Evolutionary conservation across 441 rosid genomes (phyloP), one percentile per base, ranked within the genome.

Genomic region (Populus hybrid): DNA sequence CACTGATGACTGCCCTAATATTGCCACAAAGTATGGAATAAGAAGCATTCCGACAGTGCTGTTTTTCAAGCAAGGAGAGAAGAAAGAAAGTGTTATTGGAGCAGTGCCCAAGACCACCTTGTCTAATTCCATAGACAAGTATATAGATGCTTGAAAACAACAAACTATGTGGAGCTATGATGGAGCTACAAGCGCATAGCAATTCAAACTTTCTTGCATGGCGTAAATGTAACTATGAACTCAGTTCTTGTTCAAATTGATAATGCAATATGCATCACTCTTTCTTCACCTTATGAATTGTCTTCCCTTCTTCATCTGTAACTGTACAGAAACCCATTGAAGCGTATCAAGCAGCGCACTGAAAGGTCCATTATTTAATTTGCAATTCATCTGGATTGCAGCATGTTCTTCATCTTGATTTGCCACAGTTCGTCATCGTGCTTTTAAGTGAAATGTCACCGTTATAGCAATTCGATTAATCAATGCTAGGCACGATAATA

Each of bases 41-140:
- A 83, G 92, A 79, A 91, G 94, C 87, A 89, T 91, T 46, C 94
- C 94, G 2, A 91, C 92, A 0, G 86, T 91, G 77, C 88, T 91
- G 53, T 88, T 91, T 79, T 91, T 89, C 87, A 89, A 88, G 73
- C 79, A 84, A 14, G 94, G 94, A 23, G 91, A 89, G 83, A 91
- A 84, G 92, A 88, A 89, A 80, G 94, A 91, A 80, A 89, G 94
- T 35, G 84, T 91, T 4, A 91, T 89, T 9, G 92, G 94, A 46
- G 94, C 94, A 10, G 94, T 89, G 63, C 92, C 94, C 12, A 89
- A 87, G 80, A 64, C 87, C 21, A 89, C 92, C 71, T 79, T 91
- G 76, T 82, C 89, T 50, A 81, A 85, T 9, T 83, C 90, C 77
- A 82, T 89, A 4, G 90, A 88, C 9, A 91, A 91, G 79, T 91